Evolutionary conservation across 2,329 filamentous ascomycete genomes (phyloP).

Genomic region (Cladophialophora yegresii): DNA sequence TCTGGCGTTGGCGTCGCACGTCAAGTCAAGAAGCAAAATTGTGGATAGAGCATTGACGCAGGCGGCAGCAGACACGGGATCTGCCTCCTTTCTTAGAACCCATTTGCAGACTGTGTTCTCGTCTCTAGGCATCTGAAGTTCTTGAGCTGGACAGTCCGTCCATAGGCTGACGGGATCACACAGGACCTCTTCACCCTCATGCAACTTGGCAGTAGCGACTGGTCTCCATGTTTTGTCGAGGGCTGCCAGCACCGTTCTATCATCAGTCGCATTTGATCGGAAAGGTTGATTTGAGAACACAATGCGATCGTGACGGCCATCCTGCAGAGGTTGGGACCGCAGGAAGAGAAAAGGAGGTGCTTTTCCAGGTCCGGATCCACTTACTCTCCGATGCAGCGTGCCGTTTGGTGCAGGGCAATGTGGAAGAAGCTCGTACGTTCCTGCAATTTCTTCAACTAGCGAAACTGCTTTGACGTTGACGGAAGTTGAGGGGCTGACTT

Average conservation of each 20-base stretch:
- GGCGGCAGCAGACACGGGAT: neutral
- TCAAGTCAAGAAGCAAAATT: constrained; percentile 14
- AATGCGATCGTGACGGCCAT: constrained; percentile 54
- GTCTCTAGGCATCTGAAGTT: constrained; percentile 8
- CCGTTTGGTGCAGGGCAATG: constrained; percentile 28
- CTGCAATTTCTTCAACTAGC: constrained; percentile 8
- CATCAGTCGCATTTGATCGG: constrained; percentile 50
- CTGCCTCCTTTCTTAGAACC: neutral
- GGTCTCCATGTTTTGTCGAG: constrained; percentile 39
- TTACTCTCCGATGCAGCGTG: constrained; percentile 21
- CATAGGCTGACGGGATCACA: constrained; percentile 17
- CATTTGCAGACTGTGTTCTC: constrained; percentile 15
- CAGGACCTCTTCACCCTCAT: constrained; percentile 10
- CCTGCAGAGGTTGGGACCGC: constrained; percentile 55
- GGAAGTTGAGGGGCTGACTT: constrained; percentile 1
- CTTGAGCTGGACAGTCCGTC: constrained; percentile 5
- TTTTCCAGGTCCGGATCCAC: neutral
- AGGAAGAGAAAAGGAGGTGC: constrained; percentile 58
- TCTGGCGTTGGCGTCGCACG: constrained; percentile 4
- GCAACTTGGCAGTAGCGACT: neutral
- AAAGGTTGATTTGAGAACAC: constrained; percentile 53
- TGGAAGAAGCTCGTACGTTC: constrained; percentile 22
- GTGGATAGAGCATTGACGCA: constrained; percentile 15
- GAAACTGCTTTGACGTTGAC: neutral
- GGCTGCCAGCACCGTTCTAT: constrained; percentile 50